Evolutionary conservation across 148 eudicot genomes (phyloP), one percentile per base, ranked within the genome.

Genomic region (Cornus suecica): DNA sequence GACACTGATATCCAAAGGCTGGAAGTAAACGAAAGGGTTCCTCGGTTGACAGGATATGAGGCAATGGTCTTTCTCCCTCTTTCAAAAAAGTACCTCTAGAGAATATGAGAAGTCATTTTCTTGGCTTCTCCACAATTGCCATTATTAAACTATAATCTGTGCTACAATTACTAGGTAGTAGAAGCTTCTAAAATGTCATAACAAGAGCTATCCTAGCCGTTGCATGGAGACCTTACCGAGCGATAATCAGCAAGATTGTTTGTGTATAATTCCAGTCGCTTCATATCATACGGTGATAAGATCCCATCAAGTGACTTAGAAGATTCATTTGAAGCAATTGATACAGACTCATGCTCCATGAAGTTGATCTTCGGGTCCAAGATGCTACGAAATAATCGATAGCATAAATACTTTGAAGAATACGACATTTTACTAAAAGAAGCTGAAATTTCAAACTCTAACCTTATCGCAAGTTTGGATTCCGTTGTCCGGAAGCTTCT

Each of bases 401-500:
- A 14, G 25, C 69, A 60, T 82, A n/a, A 82, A 70, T 42, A 74
- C 54, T 73, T 45, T 29, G 31, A 34, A 67, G 64, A 32, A 65
- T 60, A 27, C 31, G n/a, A 6, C n/a, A 65, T 26, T 28, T 23
- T 26, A 29, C 30, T 27, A 26, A 29, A 74, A 11, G 37, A 56
- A 69, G 72, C 48, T 41, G 52, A 72, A 26, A 28, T 74, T 73
- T 68, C 8, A 37, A 60, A 48, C 15, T 68, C 85, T 60, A 48
- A 94, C 97, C 99, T 95, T 97, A 95, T 89, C 10, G 97, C 99
- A 86, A 95, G 99, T 84, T 92, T 91, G 85, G 83, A 88, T 75
- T 90, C 97, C 97, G 93, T 91, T 64, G 84, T 60, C 51, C 86
- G 86, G 67, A 90, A 93, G 75, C 79, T 74, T 26, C 65, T 58